Evolutionary conservation across 164 flowering plant genomes (phyloP), one percentile per base, ranked within the genome.

Genomic region (Buxus sempervirens): DNA sequence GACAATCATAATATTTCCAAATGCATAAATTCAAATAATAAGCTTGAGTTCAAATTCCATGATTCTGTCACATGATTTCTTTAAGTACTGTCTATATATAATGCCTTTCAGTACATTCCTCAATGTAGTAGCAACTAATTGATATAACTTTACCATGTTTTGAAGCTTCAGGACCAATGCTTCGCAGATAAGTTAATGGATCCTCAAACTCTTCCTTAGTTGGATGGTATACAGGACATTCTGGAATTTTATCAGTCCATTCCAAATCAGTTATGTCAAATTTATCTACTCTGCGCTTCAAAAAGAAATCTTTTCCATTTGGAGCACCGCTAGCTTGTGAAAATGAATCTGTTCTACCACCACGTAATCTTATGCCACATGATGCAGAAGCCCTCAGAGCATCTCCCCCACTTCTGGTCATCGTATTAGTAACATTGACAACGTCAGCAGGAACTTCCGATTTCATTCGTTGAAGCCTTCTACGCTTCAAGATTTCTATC

Each of bases 171-270:
- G 99, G 96, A 68, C 93, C 92, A 77, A 96, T 93, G 84, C 82
- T 87, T 70, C 87, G 97, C 77, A 96, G 70, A 85, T 88, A 96
- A 61, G 84, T 79, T 70, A 96, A 75, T 69, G 98, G 99, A 74
- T 96, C 98, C 70, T 91, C 89, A 86, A 96, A 96, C 72, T 96
- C 98, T 67, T 91, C 96, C 74, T 89, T 87, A 22, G 91, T 82
- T 57, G 99, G 99, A 72, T 54, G 24, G 66, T 82, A 96, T 9
- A 91, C 86, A 65, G 99, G 98, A 69, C 98, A 96, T 25, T 89
- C 96, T 24, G 87, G 90, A 80, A 93, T 85, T 75, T 81, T 82
- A 45, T 86, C 86, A 66, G 77, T 87, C 99, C 98, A 93, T 27
- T 82, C 91, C 21, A 87, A 63, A 82, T 90, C 84, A 69, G 69